Evolutionary conservation across 2,329 filamentous ascomycete genomes (phyloP).

Genomic region (Beauveria sp.): DNA sequence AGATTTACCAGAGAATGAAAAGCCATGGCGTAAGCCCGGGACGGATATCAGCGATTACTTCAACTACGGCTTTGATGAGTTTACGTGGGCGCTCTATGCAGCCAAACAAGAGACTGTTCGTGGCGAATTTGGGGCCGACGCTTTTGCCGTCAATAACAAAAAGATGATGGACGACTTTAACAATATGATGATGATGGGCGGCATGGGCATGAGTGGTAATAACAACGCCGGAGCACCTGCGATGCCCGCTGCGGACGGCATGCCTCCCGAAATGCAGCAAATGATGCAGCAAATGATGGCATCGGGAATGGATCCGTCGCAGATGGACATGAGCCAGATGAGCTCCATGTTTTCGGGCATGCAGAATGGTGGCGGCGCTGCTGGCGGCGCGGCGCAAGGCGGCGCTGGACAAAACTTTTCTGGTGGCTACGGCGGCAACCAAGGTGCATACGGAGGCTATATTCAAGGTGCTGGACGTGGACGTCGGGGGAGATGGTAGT

Average conservation of each 20-base stretch:
- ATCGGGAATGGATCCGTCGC: constrained; percentile 55
- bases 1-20: constrained; percentile 72
- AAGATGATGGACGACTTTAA: constrained; percentile 70
- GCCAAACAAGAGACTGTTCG: constrained; percentile 76
- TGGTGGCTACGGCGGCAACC: constrained; percentile 43
- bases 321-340: constrained; percentile 56
- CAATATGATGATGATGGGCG: constrained; percentile 59
- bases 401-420: constrained; percentile 46
- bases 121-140: constrained; percentile 64
- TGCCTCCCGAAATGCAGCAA: constrained; percentile 57
- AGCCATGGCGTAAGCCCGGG: constrained; percentile 91
- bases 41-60: constrained; percentile 96
- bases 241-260: constrained; percentile 54
- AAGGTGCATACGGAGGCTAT: constrained; percentile 44
- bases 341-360: constrained; percentile 53
- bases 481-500: constrained; percentile 22
- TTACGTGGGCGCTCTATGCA: constrained; percentile 93
- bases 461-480: constrained; percentile 31
- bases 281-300: constrained; percentile 68
- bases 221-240: constrained; percentile 28
- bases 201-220: constrained; percentile 24
- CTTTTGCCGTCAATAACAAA: constrained; percentile 58
- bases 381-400: constrained; percentile 32
- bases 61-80: constrained; percentile 98
- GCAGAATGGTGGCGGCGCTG: constrained; percentile 38